phyloP scores from a whole-genome alignment of 2,329 filamentous ascomycete genomes.

The Fusarium annulatum region DNA sequence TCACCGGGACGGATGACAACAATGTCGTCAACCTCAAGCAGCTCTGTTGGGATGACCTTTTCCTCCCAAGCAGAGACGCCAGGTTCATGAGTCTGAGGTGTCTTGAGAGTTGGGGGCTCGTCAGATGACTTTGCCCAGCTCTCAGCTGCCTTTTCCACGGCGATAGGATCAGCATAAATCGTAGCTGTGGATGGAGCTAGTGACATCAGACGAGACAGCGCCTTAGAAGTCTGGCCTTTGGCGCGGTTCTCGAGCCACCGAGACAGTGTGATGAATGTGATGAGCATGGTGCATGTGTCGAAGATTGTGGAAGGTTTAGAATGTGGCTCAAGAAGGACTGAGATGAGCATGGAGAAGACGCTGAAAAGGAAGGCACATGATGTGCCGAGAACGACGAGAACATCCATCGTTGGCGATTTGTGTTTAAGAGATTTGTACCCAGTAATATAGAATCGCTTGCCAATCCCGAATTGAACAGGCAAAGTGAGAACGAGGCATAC shows the following conservation, averaged over 20 bases:
- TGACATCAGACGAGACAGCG: slow-evolving; percentile 93
- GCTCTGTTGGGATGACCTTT: slow-evolving; percentile 86
- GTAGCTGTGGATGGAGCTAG: slow-evolving; percentile 96
- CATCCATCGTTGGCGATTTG: slow-evolving; percentile 95
- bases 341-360: slow-evolving; percentile 85
- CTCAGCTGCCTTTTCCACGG: slow-evolving; percentile 91
- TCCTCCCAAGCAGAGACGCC: slow-evolving; percentile 77
- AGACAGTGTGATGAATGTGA: slow-evolving; percentile 93
- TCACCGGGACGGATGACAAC: slow-evolving; percentile 94
- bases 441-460: slow-evolving; percentile 90
- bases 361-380: slow-evolving; percentile 99
- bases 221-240: slow-evolving; percentile 95
- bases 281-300: slow-evolving; percentile 97
- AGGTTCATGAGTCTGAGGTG: slow-evolving; percentile 10
- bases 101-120: slow-evolving; percentile 22
- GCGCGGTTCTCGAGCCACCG: slow-evolving; percentile 95
- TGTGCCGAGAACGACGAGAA: slow-evolving; percentile 91
- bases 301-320: slow-evolving; percentile 88
- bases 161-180: slow-evolving; percentile 94
- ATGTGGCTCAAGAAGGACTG: slow-evolving; percentile 78
- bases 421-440: slow-evolving; percentile 94
- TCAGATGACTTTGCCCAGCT: slow-evolving; percentile 65
- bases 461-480: slow-evolving; percentile 96
- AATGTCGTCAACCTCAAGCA: slow-evolving; percentile 92
- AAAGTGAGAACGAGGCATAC: slow-evolving; percentile 86